Evolutionary conservation across 2,329 filamentous ascomycete genomes (phyloP).

Genomic region (Ascomycota sp.): DNA sequence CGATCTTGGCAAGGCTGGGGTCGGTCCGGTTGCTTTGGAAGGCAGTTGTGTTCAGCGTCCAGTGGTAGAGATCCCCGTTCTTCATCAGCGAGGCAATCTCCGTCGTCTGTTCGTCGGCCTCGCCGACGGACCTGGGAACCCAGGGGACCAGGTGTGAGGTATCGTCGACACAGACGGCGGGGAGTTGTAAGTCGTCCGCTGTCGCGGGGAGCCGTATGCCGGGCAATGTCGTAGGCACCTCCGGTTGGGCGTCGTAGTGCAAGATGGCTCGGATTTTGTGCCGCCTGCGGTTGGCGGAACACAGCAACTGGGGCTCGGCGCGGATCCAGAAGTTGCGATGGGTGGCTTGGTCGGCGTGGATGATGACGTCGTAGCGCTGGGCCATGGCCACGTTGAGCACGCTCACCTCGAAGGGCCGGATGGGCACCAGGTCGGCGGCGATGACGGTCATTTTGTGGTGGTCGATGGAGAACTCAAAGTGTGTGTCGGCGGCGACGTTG

Average conservation of each 20-base stretch:
- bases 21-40: constrained; percentile 10
- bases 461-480: constrained; percentile 28
- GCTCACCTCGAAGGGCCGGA: constrained; percentile 28
- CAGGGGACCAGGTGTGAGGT: neutral
- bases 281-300: neutral
- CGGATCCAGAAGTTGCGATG: constrained; percentile 24
- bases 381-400: constrained; percentile 25
- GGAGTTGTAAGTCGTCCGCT: no score
- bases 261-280: neutral
- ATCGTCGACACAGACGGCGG: neutral
- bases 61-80: neutral
- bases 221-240: no score
- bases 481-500: constrained; percentile 21
- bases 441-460: constrained; percentile 36
- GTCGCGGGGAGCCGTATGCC: no score
- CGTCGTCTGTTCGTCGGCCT: neutral
- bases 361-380: constrained; percentile 23
- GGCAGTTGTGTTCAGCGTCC: constrained; percentile 9
- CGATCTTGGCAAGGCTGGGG: constrained; percentile 10
- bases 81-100: neutral
- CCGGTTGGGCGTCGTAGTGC: neutral
- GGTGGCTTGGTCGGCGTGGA: constrained; percentile 15
- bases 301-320: neutral
- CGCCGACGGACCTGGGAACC: neutral
- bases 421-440: constrained; percentile 31